phyloP scores from a whole-genome alignment of 352 stramenopile species.

The Phytophthora quininea region DNA sequence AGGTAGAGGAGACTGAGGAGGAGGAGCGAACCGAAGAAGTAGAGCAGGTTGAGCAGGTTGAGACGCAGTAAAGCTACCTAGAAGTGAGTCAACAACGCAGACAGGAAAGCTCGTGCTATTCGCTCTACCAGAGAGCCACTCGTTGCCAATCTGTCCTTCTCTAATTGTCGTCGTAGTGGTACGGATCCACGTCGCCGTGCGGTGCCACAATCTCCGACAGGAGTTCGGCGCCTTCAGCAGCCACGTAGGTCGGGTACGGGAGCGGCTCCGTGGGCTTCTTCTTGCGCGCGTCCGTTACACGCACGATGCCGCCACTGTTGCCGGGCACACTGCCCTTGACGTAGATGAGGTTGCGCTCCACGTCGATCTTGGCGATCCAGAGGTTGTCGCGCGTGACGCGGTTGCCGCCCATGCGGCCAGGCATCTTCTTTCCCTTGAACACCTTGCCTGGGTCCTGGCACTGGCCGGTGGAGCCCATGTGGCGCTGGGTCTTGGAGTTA shows the following conservation, averaged over 20 bases:
- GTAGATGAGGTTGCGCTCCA: constrained; percentile 93
- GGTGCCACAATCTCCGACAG: constrained; percentile 79
- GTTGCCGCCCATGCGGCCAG: constrained; percentile 95
- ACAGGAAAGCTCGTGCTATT: not conserved
- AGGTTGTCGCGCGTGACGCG: constrained; percentile 97
- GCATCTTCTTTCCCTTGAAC: constrained; percentile 99
- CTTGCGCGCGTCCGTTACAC: constrained; percentile 88
- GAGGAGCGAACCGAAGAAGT: constrained; percentile 15
- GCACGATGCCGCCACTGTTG: constrained; percentile 86
- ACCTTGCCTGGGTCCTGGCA: constrained; percentile 98
- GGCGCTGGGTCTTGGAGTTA: constrained; percentile 97
- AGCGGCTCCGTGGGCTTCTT: constrained; percentile 67
- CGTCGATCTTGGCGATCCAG: constrained; percentile 92
- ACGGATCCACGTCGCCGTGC: constrained; percentile 77
- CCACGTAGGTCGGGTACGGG: constrained; percentile 85
- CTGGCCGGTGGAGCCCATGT: constrained; percentile 96
- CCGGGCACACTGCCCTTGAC: constrained; percentile 94
- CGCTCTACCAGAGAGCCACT: not conserved
- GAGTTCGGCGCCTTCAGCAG: constrained; percentile 48
- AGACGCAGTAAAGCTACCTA: too few species aligned
- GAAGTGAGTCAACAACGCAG: not conserved
- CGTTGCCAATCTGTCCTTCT: constrained; percentile 21
- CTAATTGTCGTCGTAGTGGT: constrained; percentile 88
- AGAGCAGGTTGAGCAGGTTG: not conserved
- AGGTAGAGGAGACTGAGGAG: constrained; percentile 9